Percentiles rank a stretch among this genome's conserved stretches.
These are phyloP conservation scores for Arthrobotrys sinensis DNA, from an alignment of 2,329 filamentous ascomycete species.

Conservation along the genomic window DNA sequence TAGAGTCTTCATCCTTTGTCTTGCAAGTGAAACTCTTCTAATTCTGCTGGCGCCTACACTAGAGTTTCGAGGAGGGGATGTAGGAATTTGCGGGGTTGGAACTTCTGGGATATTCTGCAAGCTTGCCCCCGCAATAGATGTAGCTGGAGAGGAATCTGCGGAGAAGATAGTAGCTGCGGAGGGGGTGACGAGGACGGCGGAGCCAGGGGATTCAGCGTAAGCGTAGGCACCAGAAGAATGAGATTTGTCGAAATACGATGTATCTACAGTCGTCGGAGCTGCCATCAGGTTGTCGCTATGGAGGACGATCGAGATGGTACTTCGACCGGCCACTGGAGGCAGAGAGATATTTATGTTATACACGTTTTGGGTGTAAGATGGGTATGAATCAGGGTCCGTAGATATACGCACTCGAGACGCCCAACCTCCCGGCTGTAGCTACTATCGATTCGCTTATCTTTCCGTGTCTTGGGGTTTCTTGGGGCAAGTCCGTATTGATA, in stretches of 20 bases:
- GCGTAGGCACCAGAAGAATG: conserved; percentile 31
- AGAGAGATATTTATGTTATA: conserved; percentile 58
- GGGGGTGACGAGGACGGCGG: conserved; percentile 49
- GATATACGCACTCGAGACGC: conserved; percentile 33
- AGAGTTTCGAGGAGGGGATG: conserved; percentile 26
- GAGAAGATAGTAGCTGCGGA: conserved; percentile 43
- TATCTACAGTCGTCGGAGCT: conserved; percentile 43
- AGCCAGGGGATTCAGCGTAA: conserved; percentile 49
- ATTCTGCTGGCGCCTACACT: conserved; percentile 16
- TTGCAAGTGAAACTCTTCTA: conserved; percentile 47
- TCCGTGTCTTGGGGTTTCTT: conserved; percentile 43
- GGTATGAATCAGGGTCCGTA: conserved; percentile 27
- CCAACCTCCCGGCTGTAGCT: conserved; percentile 51
- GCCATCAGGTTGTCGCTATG: conserved; percentile 46
- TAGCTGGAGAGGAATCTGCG: conserved; percentile 51
- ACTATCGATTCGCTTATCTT: conserved; percentile 50
- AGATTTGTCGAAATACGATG: conserved; percentile 53
- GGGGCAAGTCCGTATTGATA: conserved; percentile 7
- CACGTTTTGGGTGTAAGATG: conserved; percentile 24
- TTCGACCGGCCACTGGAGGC: conserved; percentile 49
- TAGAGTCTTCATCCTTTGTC: conserved; percentile 59
- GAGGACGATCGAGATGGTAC: conserved; percentile 50
- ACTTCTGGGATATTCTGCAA: conserved; percentile 50
- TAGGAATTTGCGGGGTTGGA: conserved; percentile 23
- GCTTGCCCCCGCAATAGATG: conserved; percentile 35